These are phyloP conservation scores for Escallonia herrerae DNA, from an alignment of 129 eudicot species.

Conservation along the genomic window DNA sequence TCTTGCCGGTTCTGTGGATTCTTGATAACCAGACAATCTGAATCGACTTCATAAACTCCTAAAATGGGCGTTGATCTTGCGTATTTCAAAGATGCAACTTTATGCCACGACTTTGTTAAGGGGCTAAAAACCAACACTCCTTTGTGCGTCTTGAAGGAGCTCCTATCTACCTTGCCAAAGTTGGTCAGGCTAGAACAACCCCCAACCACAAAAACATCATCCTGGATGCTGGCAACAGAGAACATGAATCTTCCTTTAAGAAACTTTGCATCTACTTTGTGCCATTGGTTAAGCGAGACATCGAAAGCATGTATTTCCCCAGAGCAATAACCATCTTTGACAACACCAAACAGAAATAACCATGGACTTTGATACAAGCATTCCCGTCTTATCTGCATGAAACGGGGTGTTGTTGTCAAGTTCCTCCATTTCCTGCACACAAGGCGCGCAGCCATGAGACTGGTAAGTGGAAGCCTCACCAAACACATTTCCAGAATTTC, in stretches of 20 bases:
- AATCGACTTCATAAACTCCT: conserved; percentile 56
- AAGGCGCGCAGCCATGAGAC: conserved; percentile 86
- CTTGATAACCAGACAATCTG: conserved; percentile 36
- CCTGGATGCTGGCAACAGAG: conserved; percentile 65
- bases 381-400: conserved; percentile 61
- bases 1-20: conserved; percentile 55
- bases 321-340: conserved; percentile 76
- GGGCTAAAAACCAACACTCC: conserved; percentile 76
- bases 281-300: conserved; percentile 65
- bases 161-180: conserved; percentile 67
- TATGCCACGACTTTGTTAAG: conserved; percentile 61
- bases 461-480: conserved; percentile 69
- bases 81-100: conserved; percentile 73
- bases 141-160: conserved; percentile 88
- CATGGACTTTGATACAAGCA: conserved; percentile 60
- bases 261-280: conserved; percentile 53
- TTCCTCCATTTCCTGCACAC: conserved; percentile 84
- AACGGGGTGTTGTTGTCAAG: conserved; percentile 55
- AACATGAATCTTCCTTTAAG: conserved; percentile 81
- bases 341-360: conserved; percentile 76
- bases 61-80: conserved; percentile 80
- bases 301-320: conserved; percentile 85
- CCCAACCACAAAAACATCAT: conserved; percentile 66
- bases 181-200: conserved; percentile 93
- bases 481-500: conserved; percentile 93